Evolutionary conservation across 208 protist genomes (phyloP).

Genomic region (Wallacemonas sp.): DNA sequence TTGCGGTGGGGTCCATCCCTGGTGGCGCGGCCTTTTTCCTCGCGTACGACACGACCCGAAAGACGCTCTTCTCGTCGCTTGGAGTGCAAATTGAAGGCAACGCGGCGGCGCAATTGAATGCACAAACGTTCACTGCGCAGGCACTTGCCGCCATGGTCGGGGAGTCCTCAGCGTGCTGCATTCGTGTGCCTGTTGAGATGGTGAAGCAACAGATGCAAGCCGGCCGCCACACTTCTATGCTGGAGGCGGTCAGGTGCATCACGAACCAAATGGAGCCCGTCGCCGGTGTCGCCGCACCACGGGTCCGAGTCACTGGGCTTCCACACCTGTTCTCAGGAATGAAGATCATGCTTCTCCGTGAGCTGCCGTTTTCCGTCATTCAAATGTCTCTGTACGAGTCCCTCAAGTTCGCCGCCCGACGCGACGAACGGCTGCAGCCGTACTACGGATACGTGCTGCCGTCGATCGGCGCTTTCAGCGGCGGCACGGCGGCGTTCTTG

Average conservation of each 20-base stretch:
- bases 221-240: slow-evolving; percentile 42
- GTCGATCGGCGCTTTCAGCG: slow-evolving; percentile 81
- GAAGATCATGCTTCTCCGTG: slow-evolving; percentile 82
- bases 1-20: slow-evolving; percentile 86
- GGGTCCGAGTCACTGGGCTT: slow-evolving; percentile 31
- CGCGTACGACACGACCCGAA: slow-evolving; percentile 74
- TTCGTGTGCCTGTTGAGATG: slow-evolving; percentile 90
- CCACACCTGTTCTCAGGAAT: slow-evolving; percentile 78
- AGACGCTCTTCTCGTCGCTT: slow-evolving; percentile 12
- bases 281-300: background rate
- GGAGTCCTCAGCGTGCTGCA: slow-evolving; percentile 81
- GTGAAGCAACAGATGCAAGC: slow-evolving; percentile 93
- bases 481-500: slow-evolving; percentile 80
- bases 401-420: slow-evolving; percentile 52
- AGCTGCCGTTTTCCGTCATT: slow-evolving; percentile 91
- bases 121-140: slow-evolving; percentile 34
- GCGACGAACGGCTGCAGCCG: slow-evolving; percentile 29
- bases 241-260: slow-evolving; percentile 41
- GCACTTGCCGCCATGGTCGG: slow-evolving; percentile 70
- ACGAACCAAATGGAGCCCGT: slow-evolving; percentile 36
- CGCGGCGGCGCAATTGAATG: background rate
- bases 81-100: slow-evolving; percentile 3
- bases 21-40: slow-evolving; percentile 89
- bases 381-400: slow-evolving; percentile 93
- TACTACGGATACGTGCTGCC: slow-evolving; percentile 46